phyloP scores from a whole-genome alignment of 2,329 filamentous ascomycete genomes.

The Trichoderma atroviride region DNA sequence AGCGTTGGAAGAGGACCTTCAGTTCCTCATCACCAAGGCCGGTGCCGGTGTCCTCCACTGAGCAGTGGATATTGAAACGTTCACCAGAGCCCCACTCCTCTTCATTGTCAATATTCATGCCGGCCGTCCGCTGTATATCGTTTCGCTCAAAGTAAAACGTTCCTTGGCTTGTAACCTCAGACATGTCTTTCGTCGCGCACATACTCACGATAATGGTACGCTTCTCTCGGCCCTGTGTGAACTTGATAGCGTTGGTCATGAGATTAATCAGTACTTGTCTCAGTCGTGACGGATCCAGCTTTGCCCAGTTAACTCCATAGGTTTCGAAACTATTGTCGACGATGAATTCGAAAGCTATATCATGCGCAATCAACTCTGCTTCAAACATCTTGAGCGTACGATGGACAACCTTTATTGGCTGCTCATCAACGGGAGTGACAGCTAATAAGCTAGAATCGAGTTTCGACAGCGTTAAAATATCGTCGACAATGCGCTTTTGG shows the following conservation, averaged over 20 bases:
- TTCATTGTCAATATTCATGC: constrained; percentile 52
- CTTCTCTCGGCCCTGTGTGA: constrained; percentile 62
- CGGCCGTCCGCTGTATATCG: constrained; percentile 40
- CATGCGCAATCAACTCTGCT: constrained; percentile 70
- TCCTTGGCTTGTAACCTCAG: constrained; percentile 44
- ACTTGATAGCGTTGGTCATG: constrained; percentile 68
- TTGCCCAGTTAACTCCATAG: constrained; percentile 70
- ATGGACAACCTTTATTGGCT: constrained; percentile 68
- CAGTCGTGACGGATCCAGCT: constrained; percentile 73
- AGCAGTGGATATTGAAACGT: constrained; percentile 71
- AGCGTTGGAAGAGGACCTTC: constrained; percentile 67
- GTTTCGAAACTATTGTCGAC: constrained; percentile 69
- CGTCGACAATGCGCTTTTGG: constrained; percentile 72
- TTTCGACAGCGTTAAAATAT: constrained; percentile 68
- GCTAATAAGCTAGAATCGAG: constrained; percentile 71
- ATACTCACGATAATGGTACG: constrained; percentile 66
- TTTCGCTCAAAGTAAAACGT: constrained; percentile 53
- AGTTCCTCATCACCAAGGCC: constrained; percentile 66
- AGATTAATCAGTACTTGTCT: constrained; percentile 77
- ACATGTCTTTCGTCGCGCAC: constrained; percentile 60
- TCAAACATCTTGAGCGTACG: constrained; percentile 79
- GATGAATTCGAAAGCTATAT: constrained; percentile 70
- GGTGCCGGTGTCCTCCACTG: constrained; percentile 72
- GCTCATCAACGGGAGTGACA: constrained; percentile 70
- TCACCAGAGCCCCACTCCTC: constrained; percentile 73